Evolutionary conservation across 2,329 filamentous ascomycete species (phyloP).

Genomic region (Pestalotiopsis sp.): DNA sequence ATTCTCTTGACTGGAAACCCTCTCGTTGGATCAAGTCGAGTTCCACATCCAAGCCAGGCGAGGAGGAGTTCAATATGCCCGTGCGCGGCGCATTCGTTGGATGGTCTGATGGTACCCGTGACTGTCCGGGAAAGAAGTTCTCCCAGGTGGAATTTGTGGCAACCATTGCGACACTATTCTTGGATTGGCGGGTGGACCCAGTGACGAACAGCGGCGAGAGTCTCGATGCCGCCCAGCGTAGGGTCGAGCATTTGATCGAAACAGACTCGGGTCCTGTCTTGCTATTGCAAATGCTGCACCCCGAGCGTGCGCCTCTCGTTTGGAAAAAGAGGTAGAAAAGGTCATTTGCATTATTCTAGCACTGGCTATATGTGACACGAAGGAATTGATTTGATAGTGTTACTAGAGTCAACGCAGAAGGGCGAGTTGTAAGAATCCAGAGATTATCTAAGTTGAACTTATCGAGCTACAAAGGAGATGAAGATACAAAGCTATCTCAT

Average conservation of each 20-base stretch:
- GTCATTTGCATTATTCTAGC: no score
- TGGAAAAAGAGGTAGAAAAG: constrained; percentile 11
- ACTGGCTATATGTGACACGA: no score
- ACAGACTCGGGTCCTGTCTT: neutral
- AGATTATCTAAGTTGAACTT: no score
- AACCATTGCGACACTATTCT: constrained; percentile 17
- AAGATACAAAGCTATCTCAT: no score
- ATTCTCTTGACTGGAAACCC: constrained; percentile 27
- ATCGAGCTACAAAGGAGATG: no score
- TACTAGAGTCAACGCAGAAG: no score
- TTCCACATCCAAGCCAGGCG: neutral
- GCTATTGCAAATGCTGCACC: constrained; percentile 19
- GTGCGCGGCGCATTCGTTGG: constrained; percentile 19
- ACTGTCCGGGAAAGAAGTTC: constrained; percentile 26
- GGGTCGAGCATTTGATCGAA: constrained; percentile 12
- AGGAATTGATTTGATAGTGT: no score
- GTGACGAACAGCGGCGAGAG: constrained; percentile 21
- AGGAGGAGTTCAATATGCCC: constrained; percentile 17
- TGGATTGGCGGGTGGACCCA: constrained; percentile 26
- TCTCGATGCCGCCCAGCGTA: neutral
- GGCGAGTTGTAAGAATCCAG: no score
- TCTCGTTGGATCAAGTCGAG: constrained; percentile 24
- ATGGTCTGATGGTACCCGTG: constrained; percentile 23
- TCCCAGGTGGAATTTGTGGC: constrained; percentile 24
- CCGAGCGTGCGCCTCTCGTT: constrained; percentile 14